Evolutionary conservation across 176 grass and related monocot species (phyloP), one percentile per base, ranked within the genome.

Genomic region (Oryza officinalis): DNA sequence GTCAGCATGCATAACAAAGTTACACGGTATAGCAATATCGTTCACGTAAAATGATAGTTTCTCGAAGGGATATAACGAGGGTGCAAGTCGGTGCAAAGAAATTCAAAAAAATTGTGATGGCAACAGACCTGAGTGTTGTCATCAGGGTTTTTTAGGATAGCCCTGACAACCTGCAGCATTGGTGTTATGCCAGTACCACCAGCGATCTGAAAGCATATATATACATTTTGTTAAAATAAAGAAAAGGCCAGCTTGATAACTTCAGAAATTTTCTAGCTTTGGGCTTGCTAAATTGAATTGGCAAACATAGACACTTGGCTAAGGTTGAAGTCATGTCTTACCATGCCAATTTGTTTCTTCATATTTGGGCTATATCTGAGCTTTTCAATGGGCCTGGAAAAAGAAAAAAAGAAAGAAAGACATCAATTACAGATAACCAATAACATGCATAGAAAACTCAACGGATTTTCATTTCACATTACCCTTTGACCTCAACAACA

Each of bases 301-400:
- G 80, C 40, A 67, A 74, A 37, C 2, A 17, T 27, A 67, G 4
- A 78, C 6, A 15, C 13, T 75, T 20, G 27, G 26, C 33, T 72
- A 23, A 69, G 23, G 32, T 75, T 82, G 20, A 86, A 17, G 13
- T 74, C 40, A 27, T 83, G 28, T 46, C 78, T 79, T 94, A 98
- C 96, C 96, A 98, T 98, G 75, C 96, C 96, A 84, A 98, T 98
- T 68, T 98, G 81, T 82, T 76, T 98, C 88, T 98, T 98, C 96
- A 95, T 95, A 87, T 98, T 98, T 63, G 93, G 93, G 77, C 80
- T 98, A 88, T 98, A 98, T 90, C 85, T 93, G 83, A 98, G 89
- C 86, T 98, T 98, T 80, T 98, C 96, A 75, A 98, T 94, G 60
- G 96, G 96, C 86, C 93, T 98, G 81, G 11, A 59, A 83, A 86